A percentile compares a stretch with the other conserved stretches of the same genome.
Conservation (phyloP, 331 rosid species). For the Quercus lobata region DNA sequence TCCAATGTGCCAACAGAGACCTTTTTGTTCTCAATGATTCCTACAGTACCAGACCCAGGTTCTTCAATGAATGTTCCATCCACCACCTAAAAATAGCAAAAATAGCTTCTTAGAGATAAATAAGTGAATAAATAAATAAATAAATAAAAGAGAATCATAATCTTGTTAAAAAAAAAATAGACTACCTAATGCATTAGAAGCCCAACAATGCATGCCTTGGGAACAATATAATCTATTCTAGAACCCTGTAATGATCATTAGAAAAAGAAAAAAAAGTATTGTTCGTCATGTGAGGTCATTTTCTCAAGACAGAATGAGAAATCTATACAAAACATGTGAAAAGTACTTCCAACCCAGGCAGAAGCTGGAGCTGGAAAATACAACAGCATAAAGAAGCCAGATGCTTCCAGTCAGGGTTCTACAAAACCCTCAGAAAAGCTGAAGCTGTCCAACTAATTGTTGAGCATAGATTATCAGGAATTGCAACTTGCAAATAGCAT, state of each 20-base stretch:
- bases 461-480: too few relatives aligned
- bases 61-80: slow-evolving; percentile 93
- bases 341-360: too few relatives aligned
- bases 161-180: background rate
- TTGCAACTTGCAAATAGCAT: too few relatives aligned
- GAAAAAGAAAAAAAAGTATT: background rate
- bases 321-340: too few relatives aligned
- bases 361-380: too few relatives aligned
- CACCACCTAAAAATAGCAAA: slow-evolving; percentile 39
- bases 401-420: too few relatives aligned
- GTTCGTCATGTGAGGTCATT: too few relatives aligned
- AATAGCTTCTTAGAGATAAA: slow-evolving; percentile 10
- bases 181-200: background rate
- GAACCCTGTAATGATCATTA: background rate
- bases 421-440: too few relatives aligned
- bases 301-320: too few relatives aligned
- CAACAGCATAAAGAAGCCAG: too few relatives aligned
- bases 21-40: slow-evolving; percentile 56
- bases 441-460: too few relatives aligned
- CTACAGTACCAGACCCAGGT: slow-evolving; percentile 96
- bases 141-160: background rate
- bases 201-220: background rate
- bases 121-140: background rate
- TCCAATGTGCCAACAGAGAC: slow-evolving; percentile 91
- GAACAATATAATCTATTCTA: background rate